phyloP scores from a whole-genome alignment of 768 basidiomycete species.

The Kwoniella sp. region DNA sequence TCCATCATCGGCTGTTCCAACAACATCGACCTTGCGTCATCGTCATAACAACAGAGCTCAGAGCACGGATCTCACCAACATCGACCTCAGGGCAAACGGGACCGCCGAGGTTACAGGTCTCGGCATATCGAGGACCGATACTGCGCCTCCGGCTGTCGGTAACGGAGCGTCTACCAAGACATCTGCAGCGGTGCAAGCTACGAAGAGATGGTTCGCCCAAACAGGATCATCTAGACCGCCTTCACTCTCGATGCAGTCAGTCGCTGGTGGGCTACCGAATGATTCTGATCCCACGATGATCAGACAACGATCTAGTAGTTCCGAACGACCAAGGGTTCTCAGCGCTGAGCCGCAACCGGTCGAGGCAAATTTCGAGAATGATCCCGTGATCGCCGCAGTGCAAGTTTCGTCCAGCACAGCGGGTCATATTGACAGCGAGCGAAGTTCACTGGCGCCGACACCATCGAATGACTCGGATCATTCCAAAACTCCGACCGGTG shows the following conservation, averaged over 20 bases:
- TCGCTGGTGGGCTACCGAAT: neutral
- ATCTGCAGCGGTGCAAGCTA: slow-evolving; percentile 24
- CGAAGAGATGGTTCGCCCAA: slow-evolving; percentile 41
- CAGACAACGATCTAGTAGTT: neutral
- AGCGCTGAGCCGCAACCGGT: neutral
- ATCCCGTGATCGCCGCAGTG: slow-evolving; percentile 10
- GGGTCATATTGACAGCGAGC: neutral
- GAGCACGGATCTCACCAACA: neutral
- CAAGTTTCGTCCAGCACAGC: slow-evolving; percentile 17
- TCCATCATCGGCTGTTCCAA: slow-evolving; percentile 32
- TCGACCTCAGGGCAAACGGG: neutral
- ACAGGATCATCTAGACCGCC: slow-evolving; percentile 10
- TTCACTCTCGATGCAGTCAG: slow-evolving; percentile 14
- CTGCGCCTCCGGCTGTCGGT: slow-evolving; percentile 24
- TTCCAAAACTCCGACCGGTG: neutral
- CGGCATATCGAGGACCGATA: slow-evolving; percentile 31
- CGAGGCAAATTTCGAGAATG: slow-evolving; percentile 12
- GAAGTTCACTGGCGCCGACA: neutral
- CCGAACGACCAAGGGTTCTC: neutral
- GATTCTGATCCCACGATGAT: neutral
- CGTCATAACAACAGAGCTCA: slow-evolving; percentile 7
- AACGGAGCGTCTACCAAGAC: slow-evolving; percentile 4
- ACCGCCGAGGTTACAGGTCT: neutral
- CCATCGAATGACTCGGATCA: neutral
- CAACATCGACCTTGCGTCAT: slow-evolving; percentile 27